A percentile compares a stretch with the other conserved stretches of the same genome.
phyloP scores from a whole-genome alignment of 495 filamentous ascomycete species.

The Aspergillus conjunctus region DNA sequence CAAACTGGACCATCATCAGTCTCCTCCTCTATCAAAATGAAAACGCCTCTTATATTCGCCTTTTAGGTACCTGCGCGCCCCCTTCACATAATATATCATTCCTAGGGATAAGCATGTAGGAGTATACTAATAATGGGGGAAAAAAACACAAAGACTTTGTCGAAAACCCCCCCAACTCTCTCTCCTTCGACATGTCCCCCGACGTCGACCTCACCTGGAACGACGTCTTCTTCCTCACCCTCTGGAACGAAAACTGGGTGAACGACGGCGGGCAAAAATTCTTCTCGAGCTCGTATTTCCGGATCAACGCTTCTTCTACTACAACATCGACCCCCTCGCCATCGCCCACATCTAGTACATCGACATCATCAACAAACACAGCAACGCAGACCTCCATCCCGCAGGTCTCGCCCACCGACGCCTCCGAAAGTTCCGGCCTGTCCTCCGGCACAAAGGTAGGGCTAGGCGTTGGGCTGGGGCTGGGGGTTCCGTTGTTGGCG shows the following conservation, averaged over 20 bases:
- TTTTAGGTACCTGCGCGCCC: conserved; percentile 3
- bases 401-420: neutral
- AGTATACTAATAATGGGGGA: neutral
- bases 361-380: too few species aligned
- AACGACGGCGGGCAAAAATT: conserved; percentile 8
- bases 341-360: neutral
- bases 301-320: conserved; percentile 16
- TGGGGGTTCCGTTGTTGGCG: conserved; percentile 16
- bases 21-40: conserved; percentile 19
- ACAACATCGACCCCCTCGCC: conserved; percentile 7
- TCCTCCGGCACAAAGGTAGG: conserved; percentile 17
- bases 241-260: conserved; percentile 20
- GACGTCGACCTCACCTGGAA: conserved; percentile 19
- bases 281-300: conserved; percentile 20
- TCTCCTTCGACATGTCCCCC: conserved; percentile 19
- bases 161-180: conserved; percentile 8
- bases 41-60: conserved; percentile 13
- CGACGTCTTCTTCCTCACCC: conserved; percentile 22
- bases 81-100: too few species aligned
- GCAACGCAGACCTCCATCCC: neutral
- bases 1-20: conserved; percentile 19
- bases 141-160: conserved; percentile 10
- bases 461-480: conserved; percentile 19
- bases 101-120: too few species aligned
- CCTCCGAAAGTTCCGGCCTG: conserved; percentile 3